Base-by-base conservation (phyloP, 768 basidiomycete genomes). In the Polyporus arcularius region DNA sequence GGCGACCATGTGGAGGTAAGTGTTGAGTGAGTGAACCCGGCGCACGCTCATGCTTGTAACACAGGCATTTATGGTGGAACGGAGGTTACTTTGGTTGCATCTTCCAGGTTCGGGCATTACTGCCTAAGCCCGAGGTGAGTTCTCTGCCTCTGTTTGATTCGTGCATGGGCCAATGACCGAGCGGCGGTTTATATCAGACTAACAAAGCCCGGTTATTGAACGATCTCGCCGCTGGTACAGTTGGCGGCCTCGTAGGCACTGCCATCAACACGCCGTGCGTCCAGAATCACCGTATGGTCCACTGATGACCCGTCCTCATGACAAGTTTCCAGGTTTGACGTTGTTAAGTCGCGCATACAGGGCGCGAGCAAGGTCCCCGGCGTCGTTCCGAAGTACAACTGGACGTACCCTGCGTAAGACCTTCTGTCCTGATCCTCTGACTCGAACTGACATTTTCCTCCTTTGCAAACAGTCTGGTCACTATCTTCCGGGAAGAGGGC, bases 341-440 rank as follows among this genome's bases (percentile, higher is more conserved):
- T 98, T 63, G 92, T 97, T 62, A 98, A 98, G 76, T 95, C 94
- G 15, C 90, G 96, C 48, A 95, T 98, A 41, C 97, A 99, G 76
- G 87, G 90, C 46, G 75, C 84, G 18, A 77, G 78, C 43, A 85
- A 80, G 64, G 68, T 80, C 31, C 83, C 89, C 0, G 93, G 92
- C 15, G 85, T 86, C n/a, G 74, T 74, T 1, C 90, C 90, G 18
- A 96, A 94, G 70, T 95, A 96, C 76, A 91, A 90, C 75, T 97
- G 96, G 96, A 89, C 96, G 55, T 95, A 96, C 77, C 95, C 96
- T 15, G 90, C 92, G 61, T 84, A 28, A 18, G 65, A 1, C 21
- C 21, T 26, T 26, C 21, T 26, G 21, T 26, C 21, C 21, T 26
- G 21, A 26, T 26, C 21, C 21, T 26, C 21, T 26, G 21, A 26